Evolutionary conservation across 768 basidiomycete genomes (phyloP), one percentile per base, ranked within the genome.

Genomic region (Hygrocybe punicea): DNA sequence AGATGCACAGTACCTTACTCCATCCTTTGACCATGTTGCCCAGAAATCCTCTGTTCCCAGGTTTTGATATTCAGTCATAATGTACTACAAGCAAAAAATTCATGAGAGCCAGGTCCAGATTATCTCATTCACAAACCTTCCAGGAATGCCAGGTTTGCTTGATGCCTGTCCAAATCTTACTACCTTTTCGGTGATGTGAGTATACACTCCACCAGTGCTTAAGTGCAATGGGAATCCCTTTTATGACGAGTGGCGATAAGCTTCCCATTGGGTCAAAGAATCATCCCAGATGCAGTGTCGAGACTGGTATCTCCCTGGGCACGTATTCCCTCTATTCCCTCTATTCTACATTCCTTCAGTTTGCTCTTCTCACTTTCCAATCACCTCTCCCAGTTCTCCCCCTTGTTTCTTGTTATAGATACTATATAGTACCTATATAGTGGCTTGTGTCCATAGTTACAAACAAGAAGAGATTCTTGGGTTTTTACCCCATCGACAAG

Each of bases 211-310:
- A 8, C 45, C 45, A 47, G 45, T 47, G 45, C 19, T 47, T 47
- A 17, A 47, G 11, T 11, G 45, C 45, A 47, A 47, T 47, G 10
- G 45, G 45, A 21, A 47, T 17, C 8, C n/a, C 45, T 47, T 47
- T 47, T 10, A 47, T 47, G 16, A 47, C 16, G 9, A 47, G 45
- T 47, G 45, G 45, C 9, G 45, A 47, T 21, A 17, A 47, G 9
- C 23, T 10, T 47, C 45, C 45, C 45, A 47, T 17, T 47, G 11
- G 10, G 45, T 10, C 45, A 9, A 47, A 11, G 45, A 47, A 21
- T 47, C 45, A 47, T 47, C 45, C 45, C 45, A 47, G n/a, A 47
- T 47, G 45, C n/a, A n/a, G n/a, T n/a, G n/a, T n/a, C n/a, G n/a
- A n/a, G n/a, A n/a, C n/a, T n/a, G n/a, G n/a, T n/a, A n/a, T n/a